Evolutionary conservation across 1,284 basidiomycete genomes (phyloP).

Genomic region (Trichosporon ovoides): DNA sequence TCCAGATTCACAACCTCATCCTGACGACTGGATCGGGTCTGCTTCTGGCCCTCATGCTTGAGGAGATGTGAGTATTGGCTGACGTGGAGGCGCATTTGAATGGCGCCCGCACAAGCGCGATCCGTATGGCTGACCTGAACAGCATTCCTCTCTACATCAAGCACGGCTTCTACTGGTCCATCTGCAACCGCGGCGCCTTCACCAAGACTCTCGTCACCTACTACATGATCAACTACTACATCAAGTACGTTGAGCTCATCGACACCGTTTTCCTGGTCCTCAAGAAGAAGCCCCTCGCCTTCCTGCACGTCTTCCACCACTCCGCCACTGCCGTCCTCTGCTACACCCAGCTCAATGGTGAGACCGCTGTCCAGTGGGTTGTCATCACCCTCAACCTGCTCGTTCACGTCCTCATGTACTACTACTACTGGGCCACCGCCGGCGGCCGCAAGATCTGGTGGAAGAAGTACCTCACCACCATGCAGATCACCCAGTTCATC

Average conservation of each 20-base stretch:
- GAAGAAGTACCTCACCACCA: slow-evolving; percentile 92
- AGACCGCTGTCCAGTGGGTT: slow-evolving; percentile 92
- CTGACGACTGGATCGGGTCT: slow-evolving; percentile 76
- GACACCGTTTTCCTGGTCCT: slow-evolving; percentile 96
- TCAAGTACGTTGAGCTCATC: slow-evolving; percentile 88
- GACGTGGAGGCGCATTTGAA: no score
- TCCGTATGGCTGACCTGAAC: slow-evolving; percentile 4
- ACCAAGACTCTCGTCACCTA: slow-evolving; percentile 84
- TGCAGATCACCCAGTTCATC: slow-evolving; percentile 94
- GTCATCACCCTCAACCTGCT: slow-evolving; percentile 87
- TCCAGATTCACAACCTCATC: slow-evolving; percentile 87
- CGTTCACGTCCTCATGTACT: slow-evolving; percentile 99
- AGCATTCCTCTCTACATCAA: slow-evolving; percentile 65
- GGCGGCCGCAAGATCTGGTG: slow-evolving; percentile 96
- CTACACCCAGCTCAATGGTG: slow-evolving; percentile 88
- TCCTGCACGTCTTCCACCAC: slow-evolving; percentile 98
- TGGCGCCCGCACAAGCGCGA: background rate
- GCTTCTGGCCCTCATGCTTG: slow-evolving; percentile 77
- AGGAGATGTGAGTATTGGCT: slow-evolving; percentile 62
- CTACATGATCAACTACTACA: slow-evolving; percentile 98
- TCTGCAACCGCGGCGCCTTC: slow-evolving; percentile 76
- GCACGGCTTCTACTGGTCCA: slow-evolving; percentile 65
- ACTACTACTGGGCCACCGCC: slow-evolving; percentile 95
- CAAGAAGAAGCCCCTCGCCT: slow-evolving; percentile 95
- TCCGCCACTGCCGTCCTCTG: slow-evolving; percentile 95